These are phyloP conservation scores for Ganoderma resinaceum DNA, from an alignment of 1,284 basidiomycete genomes.

Conservation along the genomic window DNA sequence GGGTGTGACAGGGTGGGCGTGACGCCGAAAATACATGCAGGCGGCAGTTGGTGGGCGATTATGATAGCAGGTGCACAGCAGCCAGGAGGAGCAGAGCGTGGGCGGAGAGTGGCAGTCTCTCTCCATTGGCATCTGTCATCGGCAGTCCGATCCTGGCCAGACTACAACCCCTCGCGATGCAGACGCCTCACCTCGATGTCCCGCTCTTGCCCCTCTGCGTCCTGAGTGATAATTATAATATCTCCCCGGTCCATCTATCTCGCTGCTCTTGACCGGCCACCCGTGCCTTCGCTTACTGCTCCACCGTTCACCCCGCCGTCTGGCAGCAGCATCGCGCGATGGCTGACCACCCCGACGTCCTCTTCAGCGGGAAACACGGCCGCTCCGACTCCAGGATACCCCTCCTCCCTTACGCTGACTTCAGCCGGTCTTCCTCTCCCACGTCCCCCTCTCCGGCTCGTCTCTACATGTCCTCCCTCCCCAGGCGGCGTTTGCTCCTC, in stretches of 20 bases:
- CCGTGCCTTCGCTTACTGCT: background rate
- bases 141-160: background rate
- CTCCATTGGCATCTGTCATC: constrained; percentile 1
- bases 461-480: constrained; percentile 21
- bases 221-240: constrained; percentile 1
- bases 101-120: background rate
- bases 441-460: constrained; percentile 20
- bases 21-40: background rate
- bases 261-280: background rate
- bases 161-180: background rate
- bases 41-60: background rate
- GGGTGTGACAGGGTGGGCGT: constrained; percentile 5
- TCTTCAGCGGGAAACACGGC: constrained; percentile 15
- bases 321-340: constrained; percentile 8
- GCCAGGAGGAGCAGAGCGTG: background rate
- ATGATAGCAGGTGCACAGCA: too few species aligned
- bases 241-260: background rate
- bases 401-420: constrained; percentile 36
- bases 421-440: constrained; percentile 26
- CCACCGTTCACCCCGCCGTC: background rate
- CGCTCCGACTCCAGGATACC: constrained; percentile 39
- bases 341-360: constrained; percentile 19
- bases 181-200: background rate
- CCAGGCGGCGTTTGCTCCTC: constrained; percentile 36
- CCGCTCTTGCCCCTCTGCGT: constrained; percentile 14